Evolutionary conservation across 2,329 filamentous ascomycete genomes (phyloP), one percentile per base, ranked within the genome.

Genomic region (Coniella lustricola): DNA sequence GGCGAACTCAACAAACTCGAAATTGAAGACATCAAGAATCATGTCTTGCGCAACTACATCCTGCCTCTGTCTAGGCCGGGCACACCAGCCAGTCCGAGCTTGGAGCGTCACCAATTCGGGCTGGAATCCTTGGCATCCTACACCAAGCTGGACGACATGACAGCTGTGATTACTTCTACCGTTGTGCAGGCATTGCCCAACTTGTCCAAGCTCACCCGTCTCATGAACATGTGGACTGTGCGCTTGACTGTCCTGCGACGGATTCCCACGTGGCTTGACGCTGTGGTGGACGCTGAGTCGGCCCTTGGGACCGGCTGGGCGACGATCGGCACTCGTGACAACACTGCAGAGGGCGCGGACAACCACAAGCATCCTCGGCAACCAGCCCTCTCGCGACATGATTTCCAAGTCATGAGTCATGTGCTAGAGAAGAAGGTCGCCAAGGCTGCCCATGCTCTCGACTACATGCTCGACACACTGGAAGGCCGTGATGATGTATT

Each of bases 101-200:
- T 52, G 21, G 59, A 69, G 59, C 70, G 64, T 29, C 25, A 29
- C 41, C 61, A 61, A 16, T 64, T 68, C 10, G 55, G 64, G 58
- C 66, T 62, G 60, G 71, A 61, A 57, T 69, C 57, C 57, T 69
- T 60, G 63, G 67, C 68, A 25, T 69, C 72, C 36, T 87, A 87
- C 64, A 79, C 77, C 54, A 82, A 78, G 52, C 80, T 97, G 73
- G 90, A 93, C 58, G 93, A 97, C 64, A 81, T 95, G 59, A 90
- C 89, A 8, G 88, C 91, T 20, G 77, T 97, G 40, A 79, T 97
- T 49, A 96, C 93, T 1, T 87, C 90, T 22, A 95, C 91, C 31
- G 86, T 95, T 16, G 69, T 98, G n/a, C 87, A 93, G 61, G 82
- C 89, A 3, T 74, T 98, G 17, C 93, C 93, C 1, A 84, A 86